A percentile compares a stretch with the other conserved stretches of the same genome.
These are phyloP conservation scores for Trametes punicea DNA, from an alignment of 768 basidiomycete species.

Conservation along the genomic window DNA sequence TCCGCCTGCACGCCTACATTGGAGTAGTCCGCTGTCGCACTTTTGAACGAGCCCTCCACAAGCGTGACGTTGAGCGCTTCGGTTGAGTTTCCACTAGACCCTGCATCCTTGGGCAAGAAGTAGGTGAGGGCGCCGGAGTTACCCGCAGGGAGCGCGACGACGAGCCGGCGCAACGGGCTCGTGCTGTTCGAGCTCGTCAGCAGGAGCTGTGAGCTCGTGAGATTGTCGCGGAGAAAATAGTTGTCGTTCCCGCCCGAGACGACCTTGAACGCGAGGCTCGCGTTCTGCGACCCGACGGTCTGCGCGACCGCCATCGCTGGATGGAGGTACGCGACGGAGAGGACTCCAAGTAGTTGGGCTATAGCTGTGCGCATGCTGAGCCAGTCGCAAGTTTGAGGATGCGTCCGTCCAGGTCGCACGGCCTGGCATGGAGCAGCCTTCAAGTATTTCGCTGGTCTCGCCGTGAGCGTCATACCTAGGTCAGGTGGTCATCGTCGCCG, in stretches of 20 bases:
- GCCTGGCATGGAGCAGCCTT: background rate
- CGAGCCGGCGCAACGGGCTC: slow-evolving; percentile 23
- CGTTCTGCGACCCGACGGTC: background rate
- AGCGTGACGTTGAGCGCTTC: slow-evolving; percentile 23
- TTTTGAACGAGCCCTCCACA: slow-evolving; percentile 25
- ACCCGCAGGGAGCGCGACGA: slow-evolving; percentile 42
- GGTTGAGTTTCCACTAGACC: slow-evolving; percentile 24
- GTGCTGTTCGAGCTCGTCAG: slow-evolving; percentile 29
- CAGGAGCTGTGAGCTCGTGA: slow-evolving; percentile 39
- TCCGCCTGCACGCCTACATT: slow-evolving; percentile 40
- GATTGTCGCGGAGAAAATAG: slow-evolving; percentile 40
- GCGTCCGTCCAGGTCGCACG: too few species aligned
- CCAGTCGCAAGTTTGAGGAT: background rate
- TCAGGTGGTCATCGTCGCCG: background rate
- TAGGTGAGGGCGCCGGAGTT: slow-evolving; percentile 42
- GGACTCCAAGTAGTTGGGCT: too few species aligned
- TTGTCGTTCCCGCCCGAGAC: slow-evolving; percentile 41
- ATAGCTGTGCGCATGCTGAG: too few species aligned
- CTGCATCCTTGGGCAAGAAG: slow-evolving; percentile 29
- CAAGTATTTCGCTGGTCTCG: background rate
- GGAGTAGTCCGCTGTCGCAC: slow-evolving; percentile 25
- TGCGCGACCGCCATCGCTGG: background rate
- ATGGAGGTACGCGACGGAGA: background rate
- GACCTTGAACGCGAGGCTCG: slow-evolving; percentile 29
- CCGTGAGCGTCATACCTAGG: slow-evolving; percentile 1